Conservation (phyloP, 169 alveolate species). For the Plasmodium blacklocki region DNA sequence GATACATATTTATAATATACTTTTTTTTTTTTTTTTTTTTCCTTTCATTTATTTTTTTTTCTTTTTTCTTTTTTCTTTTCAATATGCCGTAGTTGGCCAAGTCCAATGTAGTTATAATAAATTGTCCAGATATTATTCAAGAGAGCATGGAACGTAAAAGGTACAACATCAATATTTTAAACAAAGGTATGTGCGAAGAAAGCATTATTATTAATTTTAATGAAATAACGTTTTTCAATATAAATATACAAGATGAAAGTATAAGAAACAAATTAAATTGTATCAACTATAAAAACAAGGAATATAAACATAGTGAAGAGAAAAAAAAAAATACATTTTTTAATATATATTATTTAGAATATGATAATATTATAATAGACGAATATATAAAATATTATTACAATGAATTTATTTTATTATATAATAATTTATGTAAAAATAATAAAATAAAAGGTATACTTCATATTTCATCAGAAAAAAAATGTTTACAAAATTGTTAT, state of each 20-base stretch:
- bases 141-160: constrained; percentile 22
- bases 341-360: constrained; percentile 11
- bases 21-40: background rate
- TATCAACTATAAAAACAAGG: constrained; percentile 22
- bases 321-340: background rate
- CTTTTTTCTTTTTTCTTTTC: background rate
- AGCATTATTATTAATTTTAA: constrained; percentile 15
- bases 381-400: constrained; percentile 27
- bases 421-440: constrained; percentile 16
- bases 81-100: background rate
- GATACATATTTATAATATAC: background rate
- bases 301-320: constrained; percentile 24
- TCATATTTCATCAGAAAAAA: background rate
- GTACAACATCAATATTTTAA: constrained; percentile 27
- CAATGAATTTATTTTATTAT: constrained; percentile 18
- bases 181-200: constrained; percentile 65
- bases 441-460: constrained; percentile 18
- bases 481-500: constrained; percentile 8
- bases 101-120: constrained; percentile 2
- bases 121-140: constrained; percentile 6
- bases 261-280: constrained; percentile 1
- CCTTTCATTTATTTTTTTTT: background rate
- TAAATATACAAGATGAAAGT: background rate
- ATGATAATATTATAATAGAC: constrained; percentile 44
- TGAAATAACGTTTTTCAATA: constrained; percentile 4